phyloP scores from a whole-genome alignment of 2,329 filamentous ascomycete species.

The Aspergillus sp. region DNA sequence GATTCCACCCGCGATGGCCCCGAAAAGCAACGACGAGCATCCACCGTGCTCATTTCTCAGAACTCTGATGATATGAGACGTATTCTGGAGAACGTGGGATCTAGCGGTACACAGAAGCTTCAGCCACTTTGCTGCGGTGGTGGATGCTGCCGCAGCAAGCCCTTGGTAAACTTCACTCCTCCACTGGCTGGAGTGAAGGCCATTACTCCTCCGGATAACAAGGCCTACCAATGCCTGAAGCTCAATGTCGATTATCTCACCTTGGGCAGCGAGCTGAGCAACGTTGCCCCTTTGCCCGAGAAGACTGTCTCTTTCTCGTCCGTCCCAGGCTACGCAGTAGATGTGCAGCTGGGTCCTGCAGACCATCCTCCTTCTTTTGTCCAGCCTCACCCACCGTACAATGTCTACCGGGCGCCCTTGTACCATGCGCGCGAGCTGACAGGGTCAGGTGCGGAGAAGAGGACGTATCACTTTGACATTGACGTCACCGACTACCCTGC shows the following conservation, averaged over 20 bases:
- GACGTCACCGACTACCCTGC: slow-evolving; percentile 93
- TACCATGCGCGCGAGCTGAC: slow-evolving; percentile 85
- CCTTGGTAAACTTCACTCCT: slow-evolving; percentile 49
- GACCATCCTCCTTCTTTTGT: slow-evolving; percentile 83
- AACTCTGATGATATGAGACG: slow-evolving; percentile 60
- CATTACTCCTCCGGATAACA: slow-evolving; percentile 70
- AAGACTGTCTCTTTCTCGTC: slow-evolving; percentile 68
- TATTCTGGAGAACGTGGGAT: slow-evolving; percentile 56
- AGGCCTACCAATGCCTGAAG: slow-evolving; percentile 76
- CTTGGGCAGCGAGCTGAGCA: slow-evolving; percentile 68
- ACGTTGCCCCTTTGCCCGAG: slow-evolving; percentile 70
- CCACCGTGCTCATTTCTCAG: slow-evolving; percentile 56
- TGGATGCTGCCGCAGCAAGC: slow-evolving; percentile 63
- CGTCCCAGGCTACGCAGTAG: slow-evolving; percentile 37
- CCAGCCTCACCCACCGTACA: slow-evolving; percentile 89
- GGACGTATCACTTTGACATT: slow-evolving; percentile 95
- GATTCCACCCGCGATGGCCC: slow-evolving; percentile 22
- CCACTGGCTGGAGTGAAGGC: slow-evolving; percentile 48
- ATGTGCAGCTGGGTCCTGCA: slow-evolving; percentile 39
- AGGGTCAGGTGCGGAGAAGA: slow-evolving; percentile 84
- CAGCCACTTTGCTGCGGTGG: slow-evolving; percentile 66
- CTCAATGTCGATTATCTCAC: slow-evolving; percentile 76
- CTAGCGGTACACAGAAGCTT: slow-evolving; percentile 59
- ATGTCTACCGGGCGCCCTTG: slow-evolving; percentile 87
- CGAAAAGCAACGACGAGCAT: slow-evolving; percentile 45